These are phyloP conservation scores for Orbilia blumenaviensis DNA, from an alignment of 2,329 filamentous ascomycete species.

Conservation along the genomic window DNA sequence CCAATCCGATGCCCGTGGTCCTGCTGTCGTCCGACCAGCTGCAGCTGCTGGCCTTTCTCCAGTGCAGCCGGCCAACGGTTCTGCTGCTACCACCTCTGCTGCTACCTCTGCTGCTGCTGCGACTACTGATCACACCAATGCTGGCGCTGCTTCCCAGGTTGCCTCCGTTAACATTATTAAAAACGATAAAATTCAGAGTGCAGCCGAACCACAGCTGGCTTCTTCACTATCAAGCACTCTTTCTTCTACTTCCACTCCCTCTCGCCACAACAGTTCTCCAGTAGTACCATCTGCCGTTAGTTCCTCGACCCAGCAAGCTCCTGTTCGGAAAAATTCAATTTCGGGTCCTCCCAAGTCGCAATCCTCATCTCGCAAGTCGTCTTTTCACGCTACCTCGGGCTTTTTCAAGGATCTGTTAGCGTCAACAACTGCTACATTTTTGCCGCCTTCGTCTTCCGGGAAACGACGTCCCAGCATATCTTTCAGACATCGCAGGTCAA, in stretches of 20 bases:
- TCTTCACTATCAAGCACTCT: conserved; percentile 29
- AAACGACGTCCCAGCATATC: conserved; percentile 51
- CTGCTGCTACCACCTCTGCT: background rate
- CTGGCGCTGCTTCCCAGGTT: background rate
- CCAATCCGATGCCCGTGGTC: conserved; percentile 1
- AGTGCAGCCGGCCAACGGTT: background rate
- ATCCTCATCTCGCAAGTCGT: conserved; percentile 40
- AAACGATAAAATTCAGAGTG: conserved; percentile 19
- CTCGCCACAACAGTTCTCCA: conserved; percentile 15
- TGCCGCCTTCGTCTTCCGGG: conserved; percentile 35
- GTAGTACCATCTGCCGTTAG: conserved; percentile 5
- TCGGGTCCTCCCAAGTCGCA: conserved; percentile 34
- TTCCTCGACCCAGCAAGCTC: conserved; percentile 16
- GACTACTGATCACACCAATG: conserved; percentile 1
- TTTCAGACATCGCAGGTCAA: conserved; percentile 48
- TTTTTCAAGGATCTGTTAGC: conserved; percentile 53
- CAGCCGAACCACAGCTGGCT: conserved; percentile 20
- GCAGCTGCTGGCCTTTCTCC: conserved; percentile 6
- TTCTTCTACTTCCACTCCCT: conserved; percentile 7
- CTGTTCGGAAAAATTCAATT: conserved; percentile 37
- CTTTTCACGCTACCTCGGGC: conserved; percentile 50
- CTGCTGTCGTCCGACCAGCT: conserved; percentile 34
- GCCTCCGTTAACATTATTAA: background rate
- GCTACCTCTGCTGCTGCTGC: background rate
- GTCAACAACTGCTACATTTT: conserved; percentile 47